phyloP scores from a whole-genome alignment of 805 yeast genomes.

The Saturnispora zaruensis region DNA sequence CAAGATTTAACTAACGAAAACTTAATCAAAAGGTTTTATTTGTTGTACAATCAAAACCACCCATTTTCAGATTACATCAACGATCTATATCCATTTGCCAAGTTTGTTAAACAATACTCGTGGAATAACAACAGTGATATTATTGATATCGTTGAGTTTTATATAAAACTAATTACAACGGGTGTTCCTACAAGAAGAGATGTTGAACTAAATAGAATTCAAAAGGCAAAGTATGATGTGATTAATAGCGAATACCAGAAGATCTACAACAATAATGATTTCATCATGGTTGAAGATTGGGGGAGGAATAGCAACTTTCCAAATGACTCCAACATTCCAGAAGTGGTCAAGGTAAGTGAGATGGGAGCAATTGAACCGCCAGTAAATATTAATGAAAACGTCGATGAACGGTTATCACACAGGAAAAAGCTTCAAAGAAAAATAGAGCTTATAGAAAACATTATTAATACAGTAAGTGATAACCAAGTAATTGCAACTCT shows the following conservation, averaged over 20 bases:
- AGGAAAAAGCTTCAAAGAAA: conserved; percentile 2
- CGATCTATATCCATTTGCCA: background rate
- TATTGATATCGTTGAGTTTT: background rate
- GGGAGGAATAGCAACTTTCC: background rate
- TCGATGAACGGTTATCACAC: background rate
- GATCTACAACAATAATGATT: conserved; percentile 1
- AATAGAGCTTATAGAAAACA: background rate
- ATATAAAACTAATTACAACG: background rate
- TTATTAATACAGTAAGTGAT: background rate
- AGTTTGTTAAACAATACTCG: background rate
- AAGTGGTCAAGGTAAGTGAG: conserved; percentile 21
- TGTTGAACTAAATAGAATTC: conserved; percentile 5
- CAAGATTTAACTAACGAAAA: background rate
- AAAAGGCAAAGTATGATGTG: conserved; percentile 3
- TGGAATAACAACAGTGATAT: background rate
- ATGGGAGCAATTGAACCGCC: conserved; percentile 22
- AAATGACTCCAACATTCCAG: conserved; percentile 18
- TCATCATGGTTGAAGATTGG: background rate
- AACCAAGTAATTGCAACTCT: background rate
- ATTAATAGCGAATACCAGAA: conserved; percentile 6
- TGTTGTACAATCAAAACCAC: background rate
- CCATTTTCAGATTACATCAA: background rate
- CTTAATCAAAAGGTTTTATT: background rate
- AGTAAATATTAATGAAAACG: conserved; percentile 10
- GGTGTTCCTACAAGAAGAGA: conserved; percentile 1